Evolutionary conservation across 2,329 filamentous ascomycete genomes (phyloP).

Genomic region (Colletotrichum caudatum): DNA sequence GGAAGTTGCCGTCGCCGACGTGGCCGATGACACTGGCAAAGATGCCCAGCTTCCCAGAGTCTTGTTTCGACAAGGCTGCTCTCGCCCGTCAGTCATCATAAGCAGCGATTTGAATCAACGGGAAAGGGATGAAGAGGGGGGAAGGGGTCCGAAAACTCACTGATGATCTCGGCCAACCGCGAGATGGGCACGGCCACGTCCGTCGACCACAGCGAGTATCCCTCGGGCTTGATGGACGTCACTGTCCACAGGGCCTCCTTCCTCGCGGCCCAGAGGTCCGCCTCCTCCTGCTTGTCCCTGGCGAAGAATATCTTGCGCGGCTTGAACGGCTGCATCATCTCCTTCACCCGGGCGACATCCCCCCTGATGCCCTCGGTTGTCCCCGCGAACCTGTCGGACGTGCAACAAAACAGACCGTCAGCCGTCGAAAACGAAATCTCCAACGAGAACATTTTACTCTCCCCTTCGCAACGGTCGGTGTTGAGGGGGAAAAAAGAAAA

Average conservation of each 20-base stretch:
- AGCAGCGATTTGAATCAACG: not conserved
- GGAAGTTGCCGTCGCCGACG: conserved; percentile 81
- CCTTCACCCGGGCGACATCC: conserved; percentile 68
- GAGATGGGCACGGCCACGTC: conserved; percentile 85
- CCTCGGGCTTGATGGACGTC: conserved; percentile 71
- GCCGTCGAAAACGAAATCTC: too few relatives aligned
- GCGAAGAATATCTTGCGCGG: conserved; percentile 77
- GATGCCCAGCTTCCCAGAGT: conserved; percentile 72
- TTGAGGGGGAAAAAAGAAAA: not conserved
- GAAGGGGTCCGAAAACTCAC: conserved; percentile 40
- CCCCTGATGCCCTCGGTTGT: conserved; percentile 71
- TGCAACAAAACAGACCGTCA: not conserved
- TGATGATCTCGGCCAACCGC: conserved; percentile 76
- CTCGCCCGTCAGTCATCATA: not conserved
- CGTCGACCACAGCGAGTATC: conserved; percentile 79
- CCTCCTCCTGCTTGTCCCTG: conserved; percentile 70
- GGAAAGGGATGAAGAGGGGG: not conserved
- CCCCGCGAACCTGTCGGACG: conserved; percentile 66
- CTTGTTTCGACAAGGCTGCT: conserved; percentile 72
- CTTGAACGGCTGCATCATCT: conserved; percentile 62
- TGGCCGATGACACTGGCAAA: conserved; percentile 77
- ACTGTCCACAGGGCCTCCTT: conserved; percentile 82
- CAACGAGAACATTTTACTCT: too few relatives aligned
- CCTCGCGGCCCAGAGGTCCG: conserved; percentile 79
- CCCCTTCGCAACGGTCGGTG: too few relatives aligned